These are phyloP conservation scores for Ceratobasidium theobromae DNA, from an alignment of 1,284 basidiomycete genomes.

Conservation along the genomic window DNA sequence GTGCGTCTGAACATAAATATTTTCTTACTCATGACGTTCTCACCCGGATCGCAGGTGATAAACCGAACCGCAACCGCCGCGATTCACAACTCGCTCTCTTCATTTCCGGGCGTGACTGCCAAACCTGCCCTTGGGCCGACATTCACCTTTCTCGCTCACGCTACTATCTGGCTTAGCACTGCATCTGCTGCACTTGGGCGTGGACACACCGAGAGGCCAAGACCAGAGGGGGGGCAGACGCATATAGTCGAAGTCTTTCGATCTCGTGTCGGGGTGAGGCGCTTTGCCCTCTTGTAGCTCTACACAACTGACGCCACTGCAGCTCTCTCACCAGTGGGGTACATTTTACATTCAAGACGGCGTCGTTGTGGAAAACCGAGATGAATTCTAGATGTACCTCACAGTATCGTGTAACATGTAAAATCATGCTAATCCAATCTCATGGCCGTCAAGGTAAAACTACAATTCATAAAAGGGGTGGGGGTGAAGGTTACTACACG, in stretches of 20 bases:
- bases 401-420: no score
- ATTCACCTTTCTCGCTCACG: slow-evolving; percentile 69
- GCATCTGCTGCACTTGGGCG: slow-evolving; percentile 31
- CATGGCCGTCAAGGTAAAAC: background rate
- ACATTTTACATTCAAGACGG: background rate
- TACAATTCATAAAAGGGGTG: background rate
- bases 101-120: slow-evolving; percentile 47
- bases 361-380: no score
- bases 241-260: slow-evolving; percentile 34
- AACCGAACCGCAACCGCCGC: slow-evolving; percentile 49
- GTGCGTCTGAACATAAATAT: slow-evolving; percentile 30
- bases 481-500: background rate
- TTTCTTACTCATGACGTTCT: background rate
- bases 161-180: slow-evolving; percentile 65
- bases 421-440: slow-evolving; percentile 8
- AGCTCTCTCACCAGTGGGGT: slow-evolving; percentile 4
- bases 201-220: no score
- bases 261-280: slow-evolving; percentile 32
- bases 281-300: background rate
- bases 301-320: background rate
- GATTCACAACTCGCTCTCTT: slow-evolving; percentile 47
- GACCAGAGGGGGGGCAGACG: background rate
- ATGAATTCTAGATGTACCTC: no score
- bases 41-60: slow-evolving; percentile 45
- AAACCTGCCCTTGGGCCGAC: slow-evolving; percentile 75